phyloP scores from a whole-genome alignment of 2,329 filamentous ascomycete species.

The Colletotrichum orbiculare region DNA sequence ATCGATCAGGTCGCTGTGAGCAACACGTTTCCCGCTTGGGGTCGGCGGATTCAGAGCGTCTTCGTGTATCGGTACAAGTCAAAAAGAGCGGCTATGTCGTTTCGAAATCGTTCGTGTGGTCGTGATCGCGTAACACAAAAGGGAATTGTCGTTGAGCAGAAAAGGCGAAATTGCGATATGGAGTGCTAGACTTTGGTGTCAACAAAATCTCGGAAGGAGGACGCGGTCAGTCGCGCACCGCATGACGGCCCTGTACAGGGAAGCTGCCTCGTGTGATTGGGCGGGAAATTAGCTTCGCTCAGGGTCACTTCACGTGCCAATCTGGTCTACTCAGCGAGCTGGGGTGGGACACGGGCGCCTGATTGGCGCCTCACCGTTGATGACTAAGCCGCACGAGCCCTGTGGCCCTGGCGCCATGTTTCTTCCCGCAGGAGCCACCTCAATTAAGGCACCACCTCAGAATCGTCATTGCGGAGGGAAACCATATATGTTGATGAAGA shows the following conservation, averaged over 20 bases:
- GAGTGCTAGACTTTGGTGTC: slow-evolving; percentile 29
- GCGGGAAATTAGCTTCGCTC: slow-evolving; percentile 35
- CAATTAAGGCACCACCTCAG: too few relatives aligned
- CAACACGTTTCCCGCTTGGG: slow-evolving; percentile 1
- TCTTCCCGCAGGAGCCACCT: too few relatives aligned
- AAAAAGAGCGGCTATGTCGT: slow-evolving; percentile 2
- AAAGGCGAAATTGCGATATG: slow-evolving; percentile 31
- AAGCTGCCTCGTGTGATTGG: slow-evolving; percentile 32
- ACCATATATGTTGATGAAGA: too few relatives aligned
- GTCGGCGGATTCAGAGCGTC: slow-evolving; percentile 2
- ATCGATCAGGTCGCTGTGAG: not conserved
- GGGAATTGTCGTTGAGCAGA: slow-evolving; percentile 30
- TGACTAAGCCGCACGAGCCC: slow-evolving; percentile 26
- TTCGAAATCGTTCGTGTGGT: slow-evolving; percentile 22
- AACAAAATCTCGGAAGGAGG: slow-evolving; percentile 36
- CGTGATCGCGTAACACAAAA: slow-evolving; percentile 35
- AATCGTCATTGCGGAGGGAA: too few relatives aligned
- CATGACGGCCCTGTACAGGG: slow-evolving; percentile 35
- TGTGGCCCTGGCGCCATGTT: slow-evolving; percentile 6
- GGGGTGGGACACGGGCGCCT: slow-evolving; percentile 8
- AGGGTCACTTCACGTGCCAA: slow-evolving; percentile 37
- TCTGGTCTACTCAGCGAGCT: slow-evolving; percentile 11
- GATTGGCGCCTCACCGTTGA: not conserved
- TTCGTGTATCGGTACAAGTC: slow-evolving; percentile 7
- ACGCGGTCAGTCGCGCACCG: slow-evolving; percentile 37